These are phyloP conservation scores for Hypsizygus marmoreus DNA, from an alignment of 768 basidiomycete genomes.

Conservation along the genomic window DNA sequence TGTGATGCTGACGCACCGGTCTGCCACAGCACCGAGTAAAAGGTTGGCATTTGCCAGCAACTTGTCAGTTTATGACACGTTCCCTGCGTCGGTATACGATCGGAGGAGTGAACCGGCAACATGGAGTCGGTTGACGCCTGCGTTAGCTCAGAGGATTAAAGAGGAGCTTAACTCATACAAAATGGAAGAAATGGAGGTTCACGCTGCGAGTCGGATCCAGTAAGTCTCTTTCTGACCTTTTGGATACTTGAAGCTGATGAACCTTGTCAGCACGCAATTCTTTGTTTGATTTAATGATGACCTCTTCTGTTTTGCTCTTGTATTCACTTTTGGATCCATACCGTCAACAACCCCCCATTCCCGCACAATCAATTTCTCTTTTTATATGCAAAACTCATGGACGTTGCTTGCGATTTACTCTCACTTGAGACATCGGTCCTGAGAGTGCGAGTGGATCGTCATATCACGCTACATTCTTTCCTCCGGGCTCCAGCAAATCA, in stretches of 20 bases:
- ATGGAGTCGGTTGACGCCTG: conserved; percentile 94
- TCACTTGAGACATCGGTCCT: conserved; percentile 12
- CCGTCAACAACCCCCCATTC: conserved; percentile 17
- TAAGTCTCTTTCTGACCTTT: conserved; percentile 42
- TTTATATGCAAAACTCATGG: conserved; percentile 24
- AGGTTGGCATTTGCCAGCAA: conserved; percentile 88
- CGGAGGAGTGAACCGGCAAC: conserved; percentile 94
- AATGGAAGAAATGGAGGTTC: conserved; percentile 99
- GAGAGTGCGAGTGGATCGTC: conserved; percentile 19
- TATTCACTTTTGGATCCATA: conserved; percentile 32
- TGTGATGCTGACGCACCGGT: conserved; percentile 65
- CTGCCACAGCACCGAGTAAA: conserved; percentile 70
- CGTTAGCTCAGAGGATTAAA: conserved; percentile 95
- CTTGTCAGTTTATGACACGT: conserved; percentile 96
- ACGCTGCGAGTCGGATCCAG: conserved; percentile 90
- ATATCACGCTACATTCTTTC: conserved; percentile 7
- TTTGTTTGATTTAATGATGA: conserved; percentile 61
- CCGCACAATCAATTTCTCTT: conserved; percentile 20
- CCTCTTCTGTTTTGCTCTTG: conserved; percentile 14
- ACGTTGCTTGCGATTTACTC: conserved; percentile 29
- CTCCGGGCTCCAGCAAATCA: conserved; percentile 13
- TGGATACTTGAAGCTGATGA: conserved; percentile 5
- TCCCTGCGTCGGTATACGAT: conserved; percentile 88
- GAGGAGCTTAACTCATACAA: conserved; percentile 98
- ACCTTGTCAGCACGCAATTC: conserved; percentile 71